Base-by-base conservation (phyloP, 768 basidiomycete genomes). In the Rhodosporidiobolus odoratus region DNA sequence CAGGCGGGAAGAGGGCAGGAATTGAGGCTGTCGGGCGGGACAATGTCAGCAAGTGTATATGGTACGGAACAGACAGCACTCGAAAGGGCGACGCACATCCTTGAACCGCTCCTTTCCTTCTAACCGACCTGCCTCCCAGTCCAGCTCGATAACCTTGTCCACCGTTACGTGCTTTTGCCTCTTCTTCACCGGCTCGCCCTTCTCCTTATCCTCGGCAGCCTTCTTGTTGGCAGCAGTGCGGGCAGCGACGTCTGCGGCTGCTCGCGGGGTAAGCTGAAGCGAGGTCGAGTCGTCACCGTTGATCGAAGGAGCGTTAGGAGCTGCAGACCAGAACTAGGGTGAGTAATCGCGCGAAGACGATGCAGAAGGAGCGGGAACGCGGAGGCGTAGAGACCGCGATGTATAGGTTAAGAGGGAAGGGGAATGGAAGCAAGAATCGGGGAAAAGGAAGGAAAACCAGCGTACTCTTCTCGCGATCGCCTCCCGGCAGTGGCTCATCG, bases 131-230 rank as follows among this genome's bases (percentile, higher is more conserved):
- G 81, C 81, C 56, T 81, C 82, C 50, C 86, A 83, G 50, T 84
- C 83, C 53, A 93, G 84, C 79, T 97, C 93, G 12, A 89, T 93
- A 53, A 91, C 85, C n/a, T 86, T 84, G 79, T 97, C 94, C 65
- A 95, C 89, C 21, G 65, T 65, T 54, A 93, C 90, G 74, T 90
- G 88, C 80, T 89, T 94, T 83, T 88, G 74, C 61, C 56, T 75
- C 72, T 81, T 84, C 82, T 76, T 81, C n/a, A 77, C 79, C 19
- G 79, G 76, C 58, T 81, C 54, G 30, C 54, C 54, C n/a, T 82
- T 83, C 37, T 81, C 68, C 43, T 76, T 73, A n/a, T n/a, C n/a
- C n/a, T n/a, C 8, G 16, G 25, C 37, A 2, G 4, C 43, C 47
- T 66, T 59, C 35, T 25, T 35, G 32, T 60, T 15, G 13, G 34